Evolutionary conservation across 2,329 filamentous ascomycete species (phyloP).

Genomic region (Hypomyces perniciosus): DNA sequence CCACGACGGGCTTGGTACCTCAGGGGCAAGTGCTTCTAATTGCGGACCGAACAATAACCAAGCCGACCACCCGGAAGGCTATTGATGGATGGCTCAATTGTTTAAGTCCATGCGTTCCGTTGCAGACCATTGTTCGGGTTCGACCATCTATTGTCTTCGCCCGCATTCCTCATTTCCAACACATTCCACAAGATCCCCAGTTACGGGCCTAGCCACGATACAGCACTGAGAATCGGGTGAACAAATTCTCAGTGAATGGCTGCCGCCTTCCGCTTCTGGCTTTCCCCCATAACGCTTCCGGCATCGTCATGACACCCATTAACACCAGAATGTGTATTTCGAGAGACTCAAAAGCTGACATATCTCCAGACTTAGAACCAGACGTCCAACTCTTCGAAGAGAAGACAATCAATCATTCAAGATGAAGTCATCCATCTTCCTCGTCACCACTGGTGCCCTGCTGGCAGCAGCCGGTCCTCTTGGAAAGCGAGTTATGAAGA

Average conservation of each 20-base stretch:
- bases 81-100: neutral
- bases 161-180: neutral
- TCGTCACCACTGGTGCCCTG: conserved; percentile 40
- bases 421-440: conserved; percentile 46
- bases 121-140: conserved; percentile 8
- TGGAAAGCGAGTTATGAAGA: conserved; percentile 35
- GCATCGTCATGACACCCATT: neutral
- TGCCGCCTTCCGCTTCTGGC: neutral
- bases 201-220: neutral
- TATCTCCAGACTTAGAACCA: neutral
- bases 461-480: conserved; percentile 41
- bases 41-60: neutral
- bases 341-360: conserved; percentile 8
- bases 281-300: neutral
- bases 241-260: conserved; percentile 2
- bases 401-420: conserved; percentile 20
- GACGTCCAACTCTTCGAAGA: neutral
- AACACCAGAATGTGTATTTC: neutral
- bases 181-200: conserved; percentile 7
- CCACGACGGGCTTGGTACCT: too few species aligned
- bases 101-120: neutral
- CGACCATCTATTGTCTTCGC: neutral
- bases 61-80: neutral
- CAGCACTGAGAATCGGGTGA: neutral
- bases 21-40: neutral